Evolutionary conservation across 192 early-diverging fungal species (phyloP).

Genomic region (Backusella tuberculispora): DNA sequence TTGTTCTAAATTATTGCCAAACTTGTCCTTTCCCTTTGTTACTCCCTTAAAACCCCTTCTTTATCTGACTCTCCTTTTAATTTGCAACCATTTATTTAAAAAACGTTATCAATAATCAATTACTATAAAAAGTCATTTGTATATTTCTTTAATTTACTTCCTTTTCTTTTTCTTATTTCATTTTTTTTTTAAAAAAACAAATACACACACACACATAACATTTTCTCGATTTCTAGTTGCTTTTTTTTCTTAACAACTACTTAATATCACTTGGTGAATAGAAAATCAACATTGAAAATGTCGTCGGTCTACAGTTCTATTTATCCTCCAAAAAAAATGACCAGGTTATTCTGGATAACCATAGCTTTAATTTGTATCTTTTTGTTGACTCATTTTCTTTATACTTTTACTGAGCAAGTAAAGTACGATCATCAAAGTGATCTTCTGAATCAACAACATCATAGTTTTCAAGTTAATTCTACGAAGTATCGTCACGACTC

Average conservation of each 20-base stretch:
- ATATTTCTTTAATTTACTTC: background rate
- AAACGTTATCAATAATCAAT: constrained; percentile 11
- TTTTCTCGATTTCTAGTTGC: background rate
- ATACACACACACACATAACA: background rate
- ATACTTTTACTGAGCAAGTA: background rate
- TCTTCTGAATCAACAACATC: background rate
- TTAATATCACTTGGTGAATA: background rate
- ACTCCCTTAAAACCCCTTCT: background rate
- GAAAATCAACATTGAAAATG: background rate
- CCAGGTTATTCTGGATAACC: background rate
- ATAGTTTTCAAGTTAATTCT: background rate
- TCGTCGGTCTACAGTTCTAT: background rate
- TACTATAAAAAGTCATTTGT: constrained; percentile 1
- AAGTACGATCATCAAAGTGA: background rate
- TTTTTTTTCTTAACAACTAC: background rate
- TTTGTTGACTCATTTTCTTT: constrained; percentile 14
- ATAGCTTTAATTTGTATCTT: background rate
- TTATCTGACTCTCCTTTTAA: constrained; percentile 10
- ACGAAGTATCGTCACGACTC: background rate
- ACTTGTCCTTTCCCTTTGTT: background rate
- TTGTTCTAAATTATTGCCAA: constrained; percentile 9
- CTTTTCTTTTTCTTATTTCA: background rate
- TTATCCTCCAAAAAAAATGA: background rate
- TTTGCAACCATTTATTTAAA: background rate
- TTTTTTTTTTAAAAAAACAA: background rate